Conservation (phyloP, 2,329 filamentous ascomycete genomes). For the Claviceps digitariae region DNA sequence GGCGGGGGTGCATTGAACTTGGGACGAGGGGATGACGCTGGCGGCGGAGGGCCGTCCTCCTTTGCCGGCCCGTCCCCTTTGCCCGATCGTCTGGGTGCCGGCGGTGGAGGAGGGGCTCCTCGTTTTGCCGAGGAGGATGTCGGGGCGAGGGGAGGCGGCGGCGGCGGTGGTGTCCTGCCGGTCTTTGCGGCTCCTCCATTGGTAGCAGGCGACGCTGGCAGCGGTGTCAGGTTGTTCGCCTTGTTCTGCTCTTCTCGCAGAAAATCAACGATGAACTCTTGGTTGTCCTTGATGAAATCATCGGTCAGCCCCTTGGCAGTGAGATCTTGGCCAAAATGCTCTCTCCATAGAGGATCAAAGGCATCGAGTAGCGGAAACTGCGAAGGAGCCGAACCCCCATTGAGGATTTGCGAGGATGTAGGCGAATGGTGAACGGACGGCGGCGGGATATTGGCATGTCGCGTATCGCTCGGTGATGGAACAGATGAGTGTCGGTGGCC, state of each 20-base stretch:
- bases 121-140: slow-evolving; percentile 8
- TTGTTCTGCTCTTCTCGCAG: slow-evolving; percentile 42
- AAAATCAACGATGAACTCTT: slow-evolving; percentile 55
- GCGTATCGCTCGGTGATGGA: slow-evolving; percentile 43
- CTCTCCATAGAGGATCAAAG: slow-evolving; percentile 51
- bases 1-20: slow-evolving; percentile 79
- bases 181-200: slow-evolving; percentile 19
- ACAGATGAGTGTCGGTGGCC: slow-evolving; percentile 47
- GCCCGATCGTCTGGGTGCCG: slow-evolving; percentile 44
- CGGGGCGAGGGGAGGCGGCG: slow-evolving; percentile 14
- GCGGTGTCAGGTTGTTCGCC: slow-evolving; percentile 11
- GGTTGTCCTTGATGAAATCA: slow-evolving; percentile 54
- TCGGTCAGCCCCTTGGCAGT: slow-evolving; percentile 49
- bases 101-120: slow-evolving; percentile 19
- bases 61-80: slow-evolving; percentile 48
- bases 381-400: slow-evolving; percentile 30
- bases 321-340: slow-evolving; percentile 51
- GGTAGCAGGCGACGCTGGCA: slow-evolving; percentile 15
- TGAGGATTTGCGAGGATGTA: slow-evolving; percentile 32
- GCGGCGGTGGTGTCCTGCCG: slow-evolving; percentile 21
- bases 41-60: slow-evolving; percentile 56
- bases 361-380: slow-evolving; percentile 50
- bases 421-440: slow-evolving; percentile 22
- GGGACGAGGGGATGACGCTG: slow-evolving; percentile 42
- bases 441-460: slow-evolving; percentile 20